A percentile compares a stretch with the other conserved stretches of the same genome.
phyloP scores from a whole-genome alignment of 305 asterid species.

The Solanum aculeatissimum region DNA sequence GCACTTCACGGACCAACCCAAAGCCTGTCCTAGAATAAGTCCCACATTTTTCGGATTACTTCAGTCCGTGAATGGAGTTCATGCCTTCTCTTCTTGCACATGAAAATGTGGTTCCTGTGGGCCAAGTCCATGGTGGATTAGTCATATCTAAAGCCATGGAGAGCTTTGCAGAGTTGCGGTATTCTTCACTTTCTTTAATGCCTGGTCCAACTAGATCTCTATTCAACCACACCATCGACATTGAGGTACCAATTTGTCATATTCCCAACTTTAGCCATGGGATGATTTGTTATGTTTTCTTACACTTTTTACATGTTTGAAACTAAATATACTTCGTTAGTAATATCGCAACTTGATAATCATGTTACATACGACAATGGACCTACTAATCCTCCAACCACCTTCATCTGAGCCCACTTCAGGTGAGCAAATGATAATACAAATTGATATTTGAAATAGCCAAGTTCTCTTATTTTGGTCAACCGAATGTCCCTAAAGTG shows the following conservation, averaged over 20 bases:
- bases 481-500: not conserved
- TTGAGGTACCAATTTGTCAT: not conserved
- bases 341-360: not conserved
- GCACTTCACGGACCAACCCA: not conserved
- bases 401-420: not conserved
- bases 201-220: not conserved
- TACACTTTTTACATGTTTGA: not conserved
- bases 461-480: not conserved
- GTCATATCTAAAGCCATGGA: not conserved
- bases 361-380: not conserved
- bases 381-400: conserved; percentile 2
- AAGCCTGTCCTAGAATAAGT: not conserved
- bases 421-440: not conserved
- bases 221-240: too few relatives aligned
- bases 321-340: not conserved
- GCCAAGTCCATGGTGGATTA: conserved; percentile 2
- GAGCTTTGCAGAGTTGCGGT: conserved; percentile 4
- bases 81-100: not conserved
- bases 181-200: conserved; percentile 4
- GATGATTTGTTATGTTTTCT: not conserved
- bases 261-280: not conserved
- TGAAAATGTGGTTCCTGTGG: not conserved
- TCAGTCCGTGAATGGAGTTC: conserved; percentile 1
- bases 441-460: not conserved
- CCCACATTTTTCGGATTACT: not conserved